Base-by-base conservation (phyloP, 2,329 filamentous ascomycete genomes). In the Penicillium frequentans region DNA sequence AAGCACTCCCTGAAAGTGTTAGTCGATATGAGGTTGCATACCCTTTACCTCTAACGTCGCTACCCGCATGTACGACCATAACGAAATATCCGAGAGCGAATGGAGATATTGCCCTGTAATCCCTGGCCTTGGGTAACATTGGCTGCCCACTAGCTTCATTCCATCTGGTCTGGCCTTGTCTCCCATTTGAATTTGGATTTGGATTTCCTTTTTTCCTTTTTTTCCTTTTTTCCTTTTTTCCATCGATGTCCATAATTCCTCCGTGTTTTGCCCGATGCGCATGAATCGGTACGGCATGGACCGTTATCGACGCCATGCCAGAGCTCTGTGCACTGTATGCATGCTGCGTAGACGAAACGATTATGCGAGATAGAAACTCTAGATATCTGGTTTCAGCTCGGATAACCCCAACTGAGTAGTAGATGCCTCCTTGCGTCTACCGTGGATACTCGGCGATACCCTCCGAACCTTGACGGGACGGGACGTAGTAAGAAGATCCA, bases 391-490 rank as follows among this genome's bases (percentile, higher is more conserved):
- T 50, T 50, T 50, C 47, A 49, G 29, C 46, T 33, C 33, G 14
- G 21, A 19, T 29, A 42, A 5, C 33, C 33, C 16, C 23, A 23
- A 27, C 14, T 27, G 6, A 37, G 23, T 13, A 45, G n/a, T 19
- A 49, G 21, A 52, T 49, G 44, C 27, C 68, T 68, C 70, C 69
- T 72, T 72, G 65, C 67, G 57, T 67, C 62, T 64, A 68, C 66
- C 66, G 56, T 72, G 68, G 69, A 52, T 67, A 59, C 51, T 66
- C 59, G 60, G 61, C 61, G 67, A 69, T 65, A 64, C 63, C 60
- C 60, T 66, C 66, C 66, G 64, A 73, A 73, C 71, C 69, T 74
- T 73, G 68, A 73, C 71, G 71, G 71, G 68, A 70, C 71, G 71
- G 71, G 65, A 70, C 71, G 70, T 67, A 43, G 53, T 43, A 44